Base-by-base conservation (phyloP, 2,329 filamentous ascomycete species). In the Onygenales sp. region DNA sequence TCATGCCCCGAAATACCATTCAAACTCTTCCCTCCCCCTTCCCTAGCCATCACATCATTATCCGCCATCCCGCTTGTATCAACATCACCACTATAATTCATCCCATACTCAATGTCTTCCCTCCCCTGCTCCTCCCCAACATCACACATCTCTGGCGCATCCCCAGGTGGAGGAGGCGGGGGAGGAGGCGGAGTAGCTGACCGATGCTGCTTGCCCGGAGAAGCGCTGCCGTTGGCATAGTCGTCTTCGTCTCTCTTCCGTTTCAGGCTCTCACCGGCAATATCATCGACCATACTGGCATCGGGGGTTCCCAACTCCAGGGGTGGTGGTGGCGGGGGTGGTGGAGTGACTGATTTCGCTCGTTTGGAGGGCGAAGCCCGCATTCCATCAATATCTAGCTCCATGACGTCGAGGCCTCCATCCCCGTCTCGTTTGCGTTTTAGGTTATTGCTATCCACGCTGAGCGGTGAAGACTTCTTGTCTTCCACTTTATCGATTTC, bases 351-450 rank as follows among this genome's bases (percentile, higher is more conserved):
- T 32, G 77, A 66, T 39, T 74, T 78, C 21, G 79, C 79, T n/a
- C 75, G 74, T 59, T 84, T 83, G 1, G 73, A 74, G 1, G 80
- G 78, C 1, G 77, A 79, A 40, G 69, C 62, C 39, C 68, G 72
- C 1, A 73, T 70, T 32, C 76, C 76, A 13, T 70, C 73, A 10
- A 40, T 51, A 37, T 58, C 60, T 27, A 27, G 21, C 21, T 27
- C 21, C 21, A 27, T 27, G 4, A 58, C 58, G 39, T 69, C 61
- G 9, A 64, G 61, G 1, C 61, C 61, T n/a, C 64, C 63, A n/a
- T 72, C 73, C 4, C 75, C 74, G 8, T 75, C 73, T 47, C 84
- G 78, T 67, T 88, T 89, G 8, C 86, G 80, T 67, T 89, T 88
- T 48, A 79, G 72, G 13, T 46, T 58, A 49, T 60, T 48, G 34